phyloP scores from a whole-genome alignment of 1,284 basidiomycete genomes.

The Pholiota adiposa region DNA sequence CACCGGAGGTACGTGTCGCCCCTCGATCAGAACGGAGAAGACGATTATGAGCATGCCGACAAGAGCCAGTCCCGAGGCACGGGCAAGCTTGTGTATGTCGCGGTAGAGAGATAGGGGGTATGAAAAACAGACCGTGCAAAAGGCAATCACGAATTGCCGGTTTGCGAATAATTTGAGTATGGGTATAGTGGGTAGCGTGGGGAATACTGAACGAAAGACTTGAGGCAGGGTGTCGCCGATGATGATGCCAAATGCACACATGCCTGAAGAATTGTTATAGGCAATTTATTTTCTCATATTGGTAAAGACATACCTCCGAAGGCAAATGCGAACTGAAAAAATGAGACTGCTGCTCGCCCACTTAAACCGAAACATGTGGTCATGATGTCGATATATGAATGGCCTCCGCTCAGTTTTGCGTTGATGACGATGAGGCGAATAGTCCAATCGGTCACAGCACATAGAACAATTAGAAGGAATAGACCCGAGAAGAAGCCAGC shows the following conservation, averaged over 20 bases:
- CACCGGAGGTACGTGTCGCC: conserved; percentile 78
- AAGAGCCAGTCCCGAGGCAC: conserved; percentile 88
- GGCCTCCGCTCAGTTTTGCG: conserved; percentile 92
- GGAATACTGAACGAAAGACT: conserved; percentile 89
- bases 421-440: conserved; percentile 95
- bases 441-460: conserved; percentile 95
- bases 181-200: conserved; percentile 70
- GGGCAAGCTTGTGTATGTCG: conserved; percentile 95
- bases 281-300: conserved; percentile 5
- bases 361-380: conserved; percentile 90
- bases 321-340: conserved; percentile 98
- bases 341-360: conserved; percentile 90
- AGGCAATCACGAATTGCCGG: conserved; percentile 86
- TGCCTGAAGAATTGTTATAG: conserved; percentile 58
- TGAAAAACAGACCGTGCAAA: conserved; percentile 87
- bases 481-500: conserved; percentile 93
- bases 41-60: conserved; percentile 97
- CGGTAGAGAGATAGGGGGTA: conserved; percentile 96
- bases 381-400: conserved; percentile 97
- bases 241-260: conserved; percentile 97
- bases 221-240: conserved; percentile 96
- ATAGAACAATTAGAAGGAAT: conserved; percentile 79
- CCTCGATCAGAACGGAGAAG: conserved; percentile 83
- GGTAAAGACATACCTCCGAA: conserved; percentile 74
- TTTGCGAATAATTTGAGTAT: conserved; percentile 81